Evolutionary conservation across 1,139 yeast genomes (phyloP), one percentile per base, ranked within the genome.

Genomic region (Protomyces gravidus): DNA sequence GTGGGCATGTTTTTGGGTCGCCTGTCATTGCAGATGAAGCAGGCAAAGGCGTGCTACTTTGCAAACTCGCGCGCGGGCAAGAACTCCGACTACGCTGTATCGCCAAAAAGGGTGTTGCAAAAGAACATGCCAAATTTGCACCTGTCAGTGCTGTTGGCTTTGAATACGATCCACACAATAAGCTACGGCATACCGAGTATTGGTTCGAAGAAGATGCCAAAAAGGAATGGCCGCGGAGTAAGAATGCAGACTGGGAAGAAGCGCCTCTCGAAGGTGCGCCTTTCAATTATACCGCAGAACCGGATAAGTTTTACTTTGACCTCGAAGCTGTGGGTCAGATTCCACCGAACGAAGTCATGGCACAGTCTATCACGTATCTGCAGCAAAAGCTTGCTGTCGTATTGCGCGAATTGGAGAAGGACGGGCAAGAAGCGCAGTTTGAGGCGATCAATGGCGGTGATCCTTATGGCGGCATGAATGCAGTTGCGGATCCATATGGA

Each of bases 131-230:
- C 57, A 92, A 92, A 70, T 92, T 98, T 98, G 85, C 95, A 5
- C 97, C 98, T 1, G 87, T 95, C 67, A 81, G 97, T 0, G 98
- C 98, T n/a, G 80, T 94, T 61, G 97, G 95, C 25, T 92, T 92
- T 69, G 99, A 92, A 73, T 92, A 92, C 70, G 99, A 92, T 70
- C 99, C 99, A n/a, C 92, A 96, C 95, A 92, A 92, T 73, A 94
- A 92, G 74, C 79, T 94, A 67, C 85, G 86, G 69, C 98, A 92
- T 71, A 92, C 98, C 0, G 96, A 89, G 68, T 87, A 81, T 70
- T 92, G 99, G 99, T 89, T 85, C 71, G 98, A 92, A 73, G 94
- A 84, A 64, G 87, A 84, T 70, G 85, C 88, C 36, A 89, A 82
- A 47, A 81, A 79, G 50, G 99, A 92, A 76, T 92, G 99, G 99